These are phyloP conservation scores for Allium cepa DNA, from an alignment of 106 monocot genomes.

Conservation along the genomic window DNA sequence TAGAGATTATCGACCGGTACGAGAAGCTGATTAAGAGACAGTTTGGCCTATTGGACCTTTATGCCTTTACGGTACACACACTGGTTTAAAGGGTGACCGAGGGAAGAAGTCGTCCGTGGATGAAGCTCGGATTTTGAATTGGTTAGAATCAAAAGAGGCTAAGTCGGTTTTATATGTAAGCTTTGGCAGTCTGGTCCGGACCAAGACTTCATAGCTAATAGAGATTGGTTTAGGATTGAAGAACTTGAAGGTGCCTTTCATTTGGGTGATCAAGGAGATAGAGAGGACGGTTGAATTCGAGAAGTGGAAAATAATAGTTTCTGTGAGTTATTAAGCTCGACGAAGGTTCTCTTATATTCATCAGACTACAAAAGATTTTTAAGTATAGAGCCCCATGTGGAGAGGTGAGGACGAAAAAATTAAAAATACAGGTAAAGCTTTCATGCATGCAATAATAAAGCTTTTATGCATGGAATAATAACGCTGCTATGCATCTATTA, in stretches of 20 bases:
- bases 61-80: background rate
- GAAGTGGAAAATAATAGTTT: slow-evolving; percentile 6
- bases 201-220: background rate
- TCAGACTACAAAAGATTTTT: no score
- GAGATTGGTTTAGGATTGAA: slow-evolving; percentile 10
- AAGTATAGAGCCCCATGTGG: no score
- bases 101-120: background rate
- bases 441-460: no score
- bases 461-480: no score
- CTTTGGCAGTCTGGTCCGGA: slow-evolving; percentile 8
- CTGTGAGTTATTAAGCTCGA: no score
- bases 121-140: background rate
- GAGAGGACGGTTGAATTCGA: background rate
- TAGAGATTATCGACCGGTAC: background rate
- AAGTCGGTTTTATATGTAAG: slow-evolving; percentile 8
- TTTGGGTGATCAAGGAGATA: slow-evolving; percentile 15
- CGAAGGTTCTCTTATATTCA: no score
- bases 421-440: no score
- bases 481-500: no score
- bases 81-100: background rate
- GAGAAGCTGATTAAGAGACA: background rate
- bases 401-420: no score
- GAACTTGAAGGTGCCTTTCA: background rate
- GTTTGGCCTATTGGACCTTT: slow-evolving; percentile 13
- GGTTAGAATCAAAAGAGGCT: slow-evolving; percentile 6